Percentiles rank a stretch among this genome's conserved stretches.
phyloP scores from a whole-genome alignment of 176 grass and related monocot genomes.

The Secale cereale region DNA sequence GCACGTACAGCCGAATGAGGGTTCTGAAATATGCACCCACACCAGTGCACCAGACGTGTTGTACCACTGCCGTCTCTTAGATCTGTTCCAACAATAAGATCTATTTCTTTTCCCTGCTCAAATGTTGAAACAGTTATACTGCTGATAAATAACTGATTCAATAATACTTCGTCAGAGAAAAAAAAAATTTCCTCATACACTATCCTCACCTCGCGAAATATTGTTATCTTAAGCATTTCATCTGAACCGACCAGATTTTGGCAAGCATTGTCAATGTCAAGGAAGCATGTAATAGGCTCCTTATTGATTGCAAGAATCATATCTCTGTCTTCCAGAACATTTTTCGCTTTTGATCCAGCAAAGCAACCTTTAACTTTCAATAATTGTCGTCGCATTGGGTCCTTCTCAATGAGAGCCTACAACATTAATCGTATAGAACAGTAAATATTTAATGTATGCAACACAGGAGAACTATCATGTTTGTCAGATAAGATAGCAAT shows the following conservation, averaged over 20 bases:
- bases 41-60: conserved; percentile 93
- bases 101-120: conserved; percentile 82
- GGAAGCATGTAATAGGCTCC: conserved; percentile 92
- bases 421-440: conserved; percentile 26
- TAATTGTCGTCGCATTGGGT: conserved; percentile 88
- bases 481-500: conserved; percentile 17
- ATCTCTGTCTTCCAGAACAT: conserved; percentile 83
- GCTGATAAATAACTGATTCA: background rate
- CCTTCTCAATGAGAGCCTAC: conserved; percentile 83
- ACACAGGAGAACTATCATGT: background rate
- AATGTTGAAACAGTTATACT: background rate
- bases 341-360: conserved; percentile 91
- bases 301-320: conserved; percentile 98
- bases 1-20: conserved; percentile 85
- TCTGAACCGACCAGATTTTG: conserved; percentile 62
- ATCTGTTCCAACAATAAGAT: conserved; percentile 86
- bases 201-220: conserved; percentile 83
- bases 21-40: conserved; percentile 95
- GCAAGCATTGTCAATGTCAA: conserved; percentile 84
- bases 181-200: background rate
- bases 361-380: conserved; percentile 95
- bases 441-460: background rate
- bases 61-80: conserved; percentile 91
- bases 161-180: background rate
- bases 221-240: conserved; percentile 68